These are phyloP conservation scores for Diplocarpon rosae DNA, from an alignment of 2,329 filamentous ascomycete genomes.

Conservation along the genomic window DNA sequence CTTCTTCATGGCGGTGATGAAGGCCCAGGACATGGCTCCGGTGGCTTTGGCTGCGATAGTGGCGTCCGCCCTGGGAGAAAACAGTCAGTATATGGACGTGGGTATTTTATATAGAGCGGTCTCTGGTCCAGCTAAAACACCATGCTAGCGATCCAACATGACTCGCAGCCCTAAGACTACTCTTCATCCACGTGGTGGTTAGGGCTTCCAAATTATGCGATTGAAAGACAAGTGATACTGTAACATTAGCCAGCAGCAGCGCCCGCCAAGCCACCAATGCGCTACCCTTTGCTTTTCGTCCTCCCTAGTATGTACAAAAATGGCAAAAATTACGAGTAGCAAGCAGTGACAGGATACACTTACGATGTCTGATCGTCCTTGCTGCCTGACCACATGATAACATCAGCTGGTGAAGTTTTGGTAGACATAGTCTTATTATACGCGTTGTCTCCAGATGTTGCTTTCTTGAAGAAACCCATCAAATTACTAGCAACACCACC, in stretches of 20 bases:
- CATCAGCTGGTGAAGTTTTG: slow-evolving; percentile 88
- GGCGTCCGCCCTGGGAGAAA: slow-evolving; percentile 62
- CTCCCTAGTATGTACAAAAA: slow-evolving; percentile 47
- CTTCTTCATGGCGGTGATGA: slow-evolving; percentile 81
- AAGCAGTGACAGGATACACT: slow-evolving; percentile 33
- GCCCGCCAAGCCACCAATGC: slow-evolving; percentile 29
- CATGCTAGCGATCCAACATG: slow-evolving; percentile 23
- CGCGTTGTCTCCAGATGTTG: slow-evolving; percentile 64
- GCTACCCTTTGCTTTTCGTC: slow-evolving; percentile 46
- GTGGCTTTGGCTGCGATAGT: slow-evolving; percentile 77
- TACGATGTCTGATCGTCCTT: slow-evolving; percentile 92
- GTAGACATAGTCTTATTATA: slow-evolving; percentile 75
- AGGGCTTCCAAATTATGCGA: slow-evolving; percentile 18
- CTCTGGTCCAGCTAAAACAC: slow-evolving; percentile 1
- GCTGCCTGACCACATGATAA: slow-evolving; percentile 95
- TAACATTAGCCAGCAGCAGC: slow-evolving; percentile 15
- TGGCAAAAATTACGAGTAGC: slow-evolving; percentile 52
- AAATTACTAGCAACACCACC: slow-evolving; percentile 68
- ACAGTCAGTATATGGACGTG: slow-evolving; percentile 14
- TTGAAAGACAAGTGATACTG: slow-evolving; percentile 10
- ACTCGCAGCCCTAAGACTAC: slow-evolving; percentile 25
- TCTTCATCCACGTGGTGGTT: slow-evolving; percentile 20
- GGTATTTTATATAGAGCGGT: not conserved
- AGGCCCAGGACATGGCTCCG: slow-evolving; percentile 97
- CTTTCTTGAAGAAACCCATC: slow-evolving; percentile 81